Evolutionary conservation across 345 rosid species (phyloP), one percentile per base, ranked within the genome.

Genomic region (Linum usitatissimum): DNA sequence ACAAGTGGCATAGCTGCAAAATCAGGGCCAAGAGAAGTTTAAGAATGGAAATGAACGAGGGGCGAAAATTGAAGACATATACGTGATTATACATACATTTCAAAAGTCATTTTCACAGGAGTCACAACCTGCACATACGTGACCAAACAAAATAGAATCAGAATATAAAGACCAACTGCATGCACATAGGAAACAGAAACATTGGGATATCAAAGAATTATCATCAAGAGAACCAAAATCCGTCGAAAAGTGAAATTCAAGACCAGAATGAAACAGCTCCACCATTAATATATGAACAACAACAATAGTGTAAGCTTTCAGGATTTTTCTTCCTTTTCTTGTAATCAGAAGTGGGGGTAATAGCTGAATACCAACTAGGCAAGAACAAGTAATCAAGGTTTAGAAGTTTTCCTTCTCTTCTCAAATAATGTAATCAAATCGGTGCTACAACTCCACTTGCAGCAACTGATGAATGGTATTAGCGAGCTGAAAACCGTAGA

Each of bases 51-150:
- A 21, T 19, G 15, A 40, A 30, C 17, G 42, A 64, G 45, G 56
- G 56, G 45, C 55, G 59, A 57, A 30, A 4, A 5, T 30, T 23
- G 59, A 20, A 31, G 34, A 17, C 64, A 13, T 30, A 4, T 34
- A 51, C 38, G 6, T 28, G 0, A 10, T 6, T 51, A 54, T 36
- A 73, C 97, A 83, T 78, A 87, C 97, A 89, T 86, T 79, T 87
- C 89, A 73, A 87, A 86, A 68, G 94, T 86, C 99, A 90, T 93
- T 74, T 93, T 87, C 73, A 90, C 90, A 21, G 96, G 96, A 75
- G 96, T 64, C 58, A 87, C 99, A 73, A 93, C 92, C 97, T 93
- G 87, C 76, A 73, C 38, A 53, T 57, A 42, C 38, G 38, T 34
- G 23, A 63, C 61, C 57, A 59, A 60, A 14, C 53, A 30, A 14